These are phyloP conservation scores for Yarrowia sp. DNA, from an alignment of 805 yeast species.

Conservation along the genomic window DNA sequence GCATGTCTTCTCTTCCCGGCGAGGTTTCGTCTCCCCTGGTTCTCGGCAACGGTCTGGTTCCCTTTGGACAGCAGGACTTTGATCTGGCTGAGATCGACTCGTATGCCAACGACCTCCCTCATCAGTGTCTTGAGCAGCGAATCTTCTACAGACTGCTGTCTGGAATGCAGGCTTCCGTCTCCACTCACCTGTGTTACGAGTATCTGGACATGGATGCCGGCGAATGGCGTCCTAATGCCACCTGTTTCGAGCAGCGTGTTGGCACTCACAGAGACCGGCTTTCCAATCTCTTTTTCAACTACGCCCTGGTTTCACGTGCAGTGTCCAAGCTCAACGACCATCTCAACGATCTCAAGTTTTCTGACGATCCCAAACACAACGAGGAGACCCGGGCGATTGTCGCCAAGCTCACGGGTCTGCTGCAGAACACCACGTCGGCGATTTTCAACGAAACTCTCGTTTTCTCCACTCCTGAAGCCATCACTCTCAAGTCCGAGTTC, in stretches of 20 bases:
- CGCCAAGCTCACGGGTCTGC: background rate
- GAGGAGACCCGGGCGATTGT: slow-evolving; percentile 14
- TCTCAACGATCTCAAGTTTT: slow-evolving; percentile 58
- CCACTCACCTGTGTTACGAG: slow-evolving; percentile 90
- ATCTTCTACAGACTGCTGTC: slow-evolving; percentile 85
- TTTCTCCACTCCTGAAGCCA: slow-evolving; percentile 53
- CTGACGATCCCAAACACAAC: slow-evolving; percentile 41
- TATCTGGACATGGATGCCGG: slow-evolving; percentile 74
- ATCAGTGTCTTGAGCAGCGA: slow-evolving; percentile 82
- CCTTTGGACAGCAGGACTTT: slow-evolving; percentile 42
- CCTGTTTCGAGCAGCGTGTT: slow-evolving; percentile 84
- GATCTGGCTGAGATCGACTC: slow-evolving; percentile 45
- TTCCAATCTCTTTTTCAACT: slow-evolving; percentile 89
- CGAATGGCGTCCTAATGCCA: slow-evolving; percentile 82
- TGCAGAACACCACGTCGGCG: slow-evolving; percentile 44
- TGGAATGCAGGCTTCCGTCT: slow-evolving; percentile 95
- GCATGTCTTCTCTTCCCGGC: slow-evolving; percentile 40
- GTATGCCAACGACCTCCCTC: slow-evolving; percentile 53
- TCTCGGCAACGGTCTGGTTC: slow-evolving; percentile 40
- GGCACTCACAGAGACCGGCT: slow-evolving; percentile 90
- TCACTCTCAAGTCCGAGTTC: slow-evolving; percentile 79
- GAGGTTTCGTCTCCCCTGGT: slow-evolving; percentile 15
- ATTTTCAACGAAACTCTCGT: slow-evolving; percentile 61
- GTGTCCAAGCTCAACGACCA: slow-evolving; percentile 69
- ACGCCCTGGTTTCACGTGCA: slow-evolving; percentile 84